These are phyloP conservation scores for Daldinia sp. DNA, from an alignment of 2,329 filamentous ascomycete genomes.

Conservation along the genomic window DNA sequence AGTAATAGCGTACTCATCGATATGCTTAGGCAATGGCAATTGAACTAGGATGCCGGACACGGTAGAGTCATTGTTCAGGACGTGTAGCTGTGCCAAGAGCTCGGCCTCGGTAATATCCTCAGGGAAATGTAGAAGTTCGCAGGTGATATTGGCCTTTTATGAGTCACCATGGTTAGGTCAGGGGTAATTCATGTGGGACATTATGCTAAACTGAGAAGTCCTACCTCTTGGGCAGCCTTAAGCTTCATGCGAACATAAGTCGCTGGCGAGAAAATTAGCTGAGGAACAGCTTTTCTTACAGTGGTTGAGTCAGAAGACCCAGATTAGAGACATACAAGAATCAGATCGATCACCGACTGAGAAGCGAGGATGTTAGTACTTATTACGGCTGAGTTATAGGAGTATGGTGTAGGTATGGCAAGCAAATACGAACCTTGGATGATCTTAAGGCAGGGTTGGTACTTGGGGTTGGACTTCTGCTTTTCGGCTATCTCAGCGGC, in stretches of 20 bases:
- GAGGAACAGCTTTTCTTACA: constrained; percentile 39
- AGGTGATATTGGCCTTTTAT: constrained; percentile 85
- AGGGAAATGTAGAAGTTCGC: constrained; percentile 85
- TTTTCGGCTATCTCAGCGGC: constrained; percentile 82
- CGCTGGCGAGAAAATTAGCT: constrained; percentile 64
- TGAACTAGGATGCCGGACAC: constrained; percentile 96
- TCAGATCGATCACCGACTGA: constrained; percentile 92
- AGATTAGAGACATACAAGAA: constrained; percentile 73
- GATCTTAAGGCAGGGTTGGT: constrained; percentile 91
- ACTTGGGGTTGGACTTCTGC: constrained; percentile 86
- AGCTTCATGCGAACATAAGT: constrained; percentile 99
- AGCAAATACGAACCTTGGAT: constrained; percentile 78
- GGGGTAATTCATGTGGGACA: constrained; percentile 5
- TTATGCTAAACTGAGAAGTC: constrained; percentile 39
- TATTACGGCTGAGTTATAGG: constrained; percentile 20
- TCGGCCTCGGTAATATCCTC: constrained; percentile 86
- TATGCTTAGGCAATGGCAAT: constrained; percentile 86
- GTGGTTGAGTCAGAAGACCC: constrained; percentile 33
- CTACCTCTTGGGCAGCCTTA: constrained; percentile 92
- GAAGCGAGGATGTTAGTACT: constrained; percentile 28
- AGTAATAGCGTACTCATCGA: constrained; percentile 91
- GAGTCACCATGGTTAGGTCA: constrained; percentile 41
- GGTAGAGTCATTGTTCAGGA: constrained; percentile 85
- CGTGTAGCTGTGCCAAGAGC: constrained; percentile 82
- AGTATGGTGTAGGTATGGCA: constrained; percentile 14